Conservation (phyloP, 345 rosid species). For the Citrus sp. region DNA sequence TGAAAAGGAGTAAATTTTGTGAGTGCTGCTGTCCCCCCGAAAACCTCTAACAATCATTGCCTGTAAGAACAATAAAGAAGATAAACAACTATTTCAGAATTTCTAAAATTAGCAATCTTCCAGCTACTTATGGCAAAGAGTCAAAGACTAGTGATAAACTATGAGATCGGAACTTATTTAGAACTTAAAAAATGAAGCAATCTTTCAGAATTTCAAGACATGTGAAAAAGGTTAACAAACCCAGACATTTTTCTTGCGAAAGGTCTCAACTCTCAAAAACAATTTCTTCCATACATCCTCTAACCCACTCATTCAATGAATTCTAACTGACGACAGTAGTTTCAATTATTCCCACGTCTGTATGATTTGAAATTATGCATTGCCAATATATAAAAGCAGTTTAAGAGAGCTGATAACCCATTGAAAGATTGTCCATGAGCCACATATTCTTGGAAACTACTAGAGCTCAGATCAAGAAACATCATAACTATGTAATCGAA, state of each 20-base stretch:
- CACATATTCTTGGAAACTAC: background rate
- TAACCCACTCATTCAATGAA: background rate
- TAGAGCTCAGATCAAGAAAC: background rate
- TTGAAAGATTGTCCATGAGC: background rate
- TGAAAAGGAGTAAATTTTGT: slow-evolving; percentile 61
- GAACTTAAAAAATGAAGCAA: no score
- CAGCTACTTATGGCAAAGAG: background rate
- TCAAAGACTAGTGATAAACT: background rate
- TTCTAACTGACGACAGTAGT: background rate
- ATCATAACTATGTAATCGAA: background rate
- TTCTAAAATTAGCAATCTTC: background rate
- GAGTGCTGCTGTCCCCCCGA: slow-evolving; percentile 71
- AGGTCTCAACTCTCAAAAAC: background rate
- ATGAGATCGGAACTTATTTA: background rate
- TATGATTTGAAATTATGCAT: background rate
- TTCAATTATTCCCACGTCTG: background rate
- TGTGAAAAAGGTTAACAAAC: background rate
- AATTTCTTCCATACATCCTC: background rate
- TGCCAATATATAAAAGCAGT: background rate
- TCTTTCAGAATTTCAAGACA: no score
- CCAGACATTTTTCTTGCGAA: background rate
- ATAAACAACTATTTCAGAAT: background rate
- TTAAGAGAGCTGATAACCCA: background rate
- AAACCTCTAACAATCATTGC: slow-evolving; percentile 99
- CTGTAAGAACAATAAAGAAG: slow-evolving; percentile 30